These are phyloP conservation scores for Cymodocea nodosa DNA, from an alignment of 116 monocot genomes.

Conservation along the genomic window DNA sequence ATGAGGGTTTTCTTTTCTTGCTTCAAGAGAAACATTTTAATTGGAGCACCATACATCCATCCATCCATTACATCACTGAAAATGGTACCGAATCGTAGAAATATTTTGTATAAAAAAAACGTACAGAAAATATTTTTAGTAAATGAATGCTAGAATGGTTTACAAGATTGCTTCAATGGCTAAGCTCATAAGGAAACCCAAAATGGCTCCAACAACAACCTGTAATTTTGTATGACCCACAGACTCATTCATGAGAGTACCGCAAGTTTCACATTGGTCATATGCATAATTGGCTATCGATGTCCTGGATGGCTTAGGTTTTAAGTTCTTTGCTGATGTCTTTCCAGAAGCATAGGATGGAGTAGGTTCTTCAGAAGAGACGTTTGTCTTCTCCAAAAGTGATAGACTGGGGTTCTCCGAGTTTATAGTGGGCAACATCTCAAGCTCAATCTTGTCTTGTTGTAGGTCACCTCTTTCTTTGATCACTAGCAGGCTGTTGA, in stretches of 20 bases:
- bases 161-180: slow-evolving; percentile 11
- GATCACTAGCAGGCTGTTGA: slow-evolving; percentile 33
- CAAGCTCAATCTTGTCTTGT: neutral
- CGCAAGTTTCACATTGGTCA: neutral
- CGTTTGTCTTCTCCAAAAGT: slow-evolving; percentile 8
- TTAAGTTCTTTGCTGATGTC: neutral
- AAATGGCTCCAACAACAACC: slow-evolving; percentile 50
- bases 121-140: too few relatives aligned
- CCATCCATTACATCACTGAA: too few relatives aligned
- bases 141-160: neutral
- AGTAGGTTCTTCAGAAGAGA: neutral
- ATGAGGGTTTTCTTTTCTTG: too few relatives aligned
- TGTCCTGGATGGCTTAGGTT: neutral
- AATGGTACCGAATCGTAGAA: too few relatives aligned
- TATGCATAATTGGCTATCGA: slow-evolving; percentile 3
- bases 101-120: too few relatives aligned
- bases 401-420: slow-evolving; percentile 16
- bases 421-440: slow-evolving; percentile 8
- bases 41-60: too few relatives aligned
- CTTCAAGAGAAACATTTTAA: too few relatives aligned
- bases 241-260: slow-evolving; percentile 30
- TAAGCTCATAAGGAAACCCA: slow-evolving; percentile 48
- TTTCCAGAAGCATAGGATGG: neutral
- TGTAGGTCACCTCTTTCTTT: slow-evolving; percentile 3
- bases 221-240: slow-evolving; percentile 53